phyloP scores from a whole-genome alignment of 768 basidiomycete species.

The Hebeloma cylindrosporum region DNA sequence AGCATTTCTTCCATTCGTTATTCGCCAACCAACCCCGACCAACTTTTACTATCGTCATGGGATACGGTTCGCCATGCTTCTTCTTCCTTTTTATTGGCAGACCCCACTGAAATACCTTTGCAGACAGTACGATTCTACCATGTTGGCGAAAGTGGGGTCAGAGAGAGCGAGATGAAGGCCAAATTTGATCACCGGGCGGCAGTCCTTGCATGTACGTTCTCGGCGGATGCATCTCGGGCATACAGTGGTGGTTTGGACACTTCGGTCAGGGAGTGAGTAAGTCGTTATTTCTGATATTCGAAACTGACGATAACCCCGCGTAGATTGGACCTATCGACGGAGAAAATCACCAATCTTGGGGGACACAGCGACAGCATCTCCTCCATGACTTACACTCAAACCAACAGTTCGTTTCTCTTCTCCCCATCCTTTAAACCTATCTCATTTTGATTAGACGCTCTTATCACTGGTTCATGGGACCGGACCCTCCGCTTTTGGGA shows the following conservation, averaged over 20 bases:
- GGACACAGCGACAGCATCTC: conserved; percentile 82
- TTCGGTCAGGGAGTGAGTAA: conserved; percentile 75
- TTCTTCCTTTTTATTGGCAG: conserved; percentile 2
- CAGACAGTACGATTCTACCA: conserved; percentile 50
- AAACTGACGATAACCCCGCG: background rate
- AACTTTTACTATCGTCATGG: conserved; percentile 87
- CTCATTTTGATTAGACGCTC: conserved; percentile 44
- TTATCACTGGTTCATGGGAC: conserved; percentile 94
- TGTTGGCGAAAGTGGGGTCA: conserved; percentile 58
- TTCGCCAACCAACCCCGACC: conserved; percentile 76
- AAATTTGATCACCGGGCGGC: conserved; percentile 90
- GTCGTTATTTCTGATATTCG: background rate
- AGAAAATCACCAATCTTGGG: conserved; percentile 72
- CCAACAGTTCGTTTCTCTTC: conserved; percentile 51
- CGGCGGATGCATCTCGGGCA: conserved; percentile 56
- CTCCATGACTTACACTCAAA: conserved; percentile 66
- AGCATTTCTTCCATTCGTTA: conserved; percentile 80
- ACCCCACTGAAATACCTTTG: background rate
- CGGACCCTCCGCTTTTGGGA: conserved; percentile 88
- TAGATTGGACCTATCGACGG: conserved; percentile 77
- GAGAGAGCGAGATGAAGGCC: conserved; percentile 63
- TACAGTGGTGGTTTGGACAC: conserved; percentile 90
- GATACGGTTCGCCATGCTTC: conserved; percentile 54
- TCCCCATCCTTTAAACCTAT: background rate
- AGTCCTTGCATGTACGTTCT: conserved; percentile 80